These are phyloP conservation scores for Lolium perenne DNA, from an alignment of 176 grass and related monocot genomes.

Conservation along the genomic window DNA sequence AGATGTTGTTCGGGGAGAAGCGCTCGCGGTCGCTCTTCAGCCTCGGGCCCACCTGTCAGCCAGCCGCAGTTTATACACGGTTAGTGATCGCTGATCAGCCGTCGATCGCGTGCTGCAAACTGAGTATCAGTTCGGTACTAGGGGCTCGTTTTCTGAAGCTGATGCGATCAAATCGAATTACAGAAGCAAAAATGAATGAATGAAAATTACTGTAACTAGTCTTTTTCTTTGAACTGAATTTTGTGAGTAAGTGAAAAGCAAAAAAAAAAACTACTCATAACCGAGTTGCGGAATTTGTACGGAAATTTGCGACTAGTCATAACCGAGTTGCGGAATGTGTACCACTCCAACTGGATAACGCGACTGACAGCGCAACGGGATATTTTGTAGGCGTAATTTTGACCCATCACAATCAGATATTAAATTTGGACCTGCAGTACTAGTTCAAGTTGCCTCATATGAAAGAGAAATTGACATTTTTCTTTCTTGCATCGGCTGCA, in stretches of 20 bases:
- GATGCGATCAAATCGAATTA: too few relatives aligned
- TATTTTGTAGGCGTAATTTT: neutral
- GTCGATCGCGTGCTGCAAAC: too few relatives aligned
- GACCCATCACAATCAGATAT: neutral
- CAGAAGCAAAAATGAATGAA: too few relatives aligned
- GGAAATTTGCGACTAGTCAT: too few relatives aligned
- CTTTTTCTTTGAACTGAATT: neutral
- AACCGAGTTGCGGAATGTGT: neutral
- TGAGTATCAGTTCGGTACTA: too few relatives aligned
- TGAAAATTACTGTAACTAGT: too few relatives aligned
- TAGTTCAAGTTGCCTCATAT: neutral
- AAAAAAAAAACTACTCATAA: too few relatives aligned
- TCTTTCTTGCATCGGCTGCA: neutral
- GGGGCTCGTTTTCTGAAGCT: too few relatives aligned
- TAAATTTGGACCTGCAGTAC: neutral
- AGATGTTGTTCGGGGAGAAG: conserved; percentile 78
- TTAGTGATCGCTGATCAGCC: neutral
- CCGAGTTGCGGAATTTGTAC: neutral
- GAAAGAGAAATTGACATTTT: neutral
- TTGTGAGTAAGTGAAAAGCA: too few relatives aligned
- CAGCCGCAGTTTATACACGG: neutral
- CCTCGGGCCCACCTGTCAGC: conserved; percentile 67
- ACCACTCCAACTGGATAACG: neutral
- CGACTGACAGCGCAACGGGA: neutral
- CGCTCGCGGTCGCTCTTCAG: conserved; percentile 68